Evolutionary conservation across 345 rosid genomes (phyloP), one percentile per base, ranked within the genome.

Genomic region (Excoecaria agallocha): DNA sequence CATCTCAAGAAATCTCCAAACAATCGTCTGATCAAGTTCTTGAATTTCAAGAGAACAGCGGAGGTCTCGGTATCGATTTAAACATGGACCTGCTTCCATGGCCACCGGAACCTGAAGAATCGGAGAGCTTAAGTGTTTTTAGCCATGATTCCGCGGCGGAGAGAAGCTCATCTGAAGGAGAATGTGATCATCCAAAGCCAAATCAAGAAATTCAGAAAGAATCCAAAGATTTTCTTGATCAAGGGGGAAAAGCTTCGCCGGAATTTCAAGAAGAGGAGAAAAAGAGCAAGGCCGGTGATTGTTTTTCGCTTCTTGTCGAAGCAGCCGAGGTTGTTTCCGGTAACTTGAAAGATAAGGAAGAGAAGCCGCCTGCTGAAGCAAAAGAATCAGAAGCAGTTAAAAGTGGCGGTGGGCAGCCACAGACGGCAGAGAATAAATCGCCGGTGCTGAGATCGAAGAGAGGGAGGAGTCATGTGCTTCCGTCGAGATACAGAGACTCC

Each of bases 401-500:
- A 60, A 25, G 46, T 71, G 73, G 38, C 35, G 0, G 61, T 25
- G 37, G 45, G 5, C 56, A 6, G 0, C 6, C 56, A 6, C n/a
- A 24, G 15, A 39, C 30, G 46, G 17, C 48, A 7, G 50, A 30
- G 48, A 43, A 62, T 16, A 51, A 52, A 59, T 69, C 77, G 54
- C 75, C 84, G 63, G 83, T 68, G 74, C 81, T 68, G 79, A 84
- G 82, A 60, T 70, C 85, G 69, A 80, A 77, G 78, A 74, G 89
- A 67, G 85, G 85, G 61, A 80, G 86, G 76, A 78, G 71, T 39
- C 89, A 76, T 37, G 82, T 84, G 1, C 46, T 86, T 70, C 89
- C 89, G 25, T 76, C 62, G 16, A 80, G 87, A 69, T 84, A 80
- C 72, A 75, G 89, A 65, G 89, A 86, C 74, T 84, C 86, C 46